Conservation (phyloP, 345 rosid species). For the Dimocarpus longan region DNA sequence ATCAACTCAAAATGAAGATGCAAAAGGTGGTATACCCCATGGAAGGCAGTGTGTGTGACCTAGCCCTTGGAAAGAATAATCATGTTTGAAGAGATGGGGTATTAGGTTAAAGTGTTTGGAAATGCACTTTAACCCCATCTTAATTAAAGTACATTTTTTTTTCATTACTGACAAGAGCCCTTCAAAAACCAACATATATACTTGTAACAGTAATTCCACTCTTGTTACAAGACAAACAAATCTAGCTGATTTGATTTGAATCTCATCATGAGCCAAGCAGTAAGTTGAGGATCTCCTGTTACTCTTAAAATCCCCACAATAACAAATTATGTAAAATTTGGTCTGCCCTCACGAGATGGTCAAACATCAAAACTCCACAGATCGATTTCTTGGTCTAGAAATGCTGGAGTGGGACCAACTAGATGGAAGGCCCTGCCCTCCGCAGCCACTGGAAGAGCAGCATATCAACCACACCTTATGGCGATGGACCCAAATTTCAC, state of each 20-base stretch:
- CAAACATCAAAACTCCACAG: slow-evolving; percentile 29
- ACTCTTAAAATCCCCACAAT: slow-evolving; percentile 23
- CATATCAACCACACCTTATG: slow-evolving; percentile 18
- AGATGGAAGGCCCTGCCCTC: slow-evolving; percentile 11
- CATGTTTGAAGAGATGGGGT: slow-evolving; percentile 10
- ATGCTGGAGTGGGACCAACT: slow-evolving; percentile 21
- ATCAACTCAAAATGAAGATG: slow-evolving; percentile 12
- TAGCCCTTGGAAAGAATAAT: slow-evolving; percentile 20
- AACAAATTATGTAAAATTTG: slow-evolving; percentile 16
- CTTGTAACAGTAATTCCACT: background rate
- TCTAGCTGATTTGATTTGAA: slow-evolving; percentile 27
- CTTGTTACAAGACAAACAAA: slow-evolving; percentile 1
- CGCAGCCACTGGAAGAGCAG: slow-evolving; percentile 19
- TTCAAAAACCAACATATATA: background rate
- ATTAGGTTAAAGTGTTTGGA: background rate
- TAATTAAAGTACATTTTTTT: slow-evolving; percentile 16
- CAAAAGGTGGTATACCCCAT: too few species aligned
- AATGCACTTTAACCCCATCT: slow-evolving; percentile 27
- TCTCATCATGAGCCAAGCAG: slow-evolving; percentile 24
- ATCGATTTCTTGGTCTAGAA: slow-evolving; percentile 18
- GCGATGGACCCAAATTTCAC: slow-evolving; percentile 24
- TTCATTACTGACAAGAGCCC: background rate
- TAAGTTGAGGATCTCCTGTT: slow-evolving; percentile 10
- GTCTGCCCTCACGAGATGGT: slow-evolving; percentile 15
- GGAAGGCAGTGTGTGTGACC: background rate